Evolutionary conservation across 2,329 filamentous ascomycete genomes (phyloP).

Genomic region (Penicillium concentricum): DNA sequence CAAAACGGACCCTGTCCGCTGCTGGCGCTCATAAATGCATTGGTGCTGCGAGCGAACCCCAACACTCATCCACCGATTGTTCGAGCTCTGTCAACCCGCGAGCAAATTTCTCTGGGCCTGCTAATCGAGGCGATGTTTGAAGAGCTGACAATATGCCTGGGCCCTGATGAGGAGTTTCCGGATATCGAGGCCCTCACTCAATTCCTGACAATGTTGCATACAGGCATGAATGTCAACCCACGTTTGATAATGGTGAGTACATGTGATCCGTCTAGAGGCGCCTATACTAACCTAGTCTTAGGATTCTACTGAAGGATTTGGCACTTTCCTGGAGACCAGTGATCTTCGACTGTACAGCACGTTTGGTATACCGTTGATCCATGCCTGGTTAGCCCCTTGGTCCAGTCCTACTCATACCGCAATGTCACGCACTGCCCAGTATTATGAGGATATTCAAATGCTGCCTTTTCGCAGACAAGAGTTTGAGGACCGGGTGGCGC

Average conservation of each 20-base stretch:
- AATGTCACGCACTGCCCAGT: conserved; percentile 71
- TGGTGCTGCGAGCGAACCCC: conserved; percentile 77
- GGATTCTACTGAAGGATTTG: conserved; percentile 48
- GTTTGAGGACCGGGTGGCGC: conserved; percentile 72
- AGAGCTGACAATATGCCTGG: conserved; percentile 77
- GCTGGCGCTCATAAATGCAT: conserved; percentile 86
- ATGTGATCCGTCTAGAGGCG: not conserved
- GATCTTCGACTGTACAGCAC: conserved; percentile 91
- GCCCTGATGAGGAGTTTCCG: conserved; percentile 68
- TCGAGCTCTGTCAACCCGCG: conserved; percentile 72
- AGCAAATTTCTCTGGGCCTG: conserved; percentile 83
- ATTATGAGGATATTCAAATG: conserved; percentile 90
- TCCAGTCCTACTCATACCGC: conserved; percentile 67
- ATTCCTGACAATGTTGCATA: conserved; percentile 85
- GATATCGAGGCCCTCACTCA: conserved; percentile 85
- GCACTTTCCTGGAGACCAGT: conserved; percentile 79
- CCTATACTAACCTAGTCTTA: conserved; percentile 7
- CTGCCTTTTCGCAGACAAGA: conserved; percentile 87
- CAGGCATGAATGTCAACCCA: conserved; percentile 97
- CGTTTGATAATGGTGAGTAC: conserved; percentile 65
- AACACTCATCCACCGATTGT: conserved; percentile 68
- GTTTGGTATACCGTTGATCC: conserved; percentile 83
- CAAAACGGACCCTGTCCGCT: conserved; percentile 92
- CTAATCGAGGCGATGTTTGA: conserved; percentile 89
- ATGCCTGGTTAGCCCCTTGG: conserved; percentile 81